Base-by-base conservation (phyloP, 306 rosid genomes). In the Vachellia collinsii region DNA sequence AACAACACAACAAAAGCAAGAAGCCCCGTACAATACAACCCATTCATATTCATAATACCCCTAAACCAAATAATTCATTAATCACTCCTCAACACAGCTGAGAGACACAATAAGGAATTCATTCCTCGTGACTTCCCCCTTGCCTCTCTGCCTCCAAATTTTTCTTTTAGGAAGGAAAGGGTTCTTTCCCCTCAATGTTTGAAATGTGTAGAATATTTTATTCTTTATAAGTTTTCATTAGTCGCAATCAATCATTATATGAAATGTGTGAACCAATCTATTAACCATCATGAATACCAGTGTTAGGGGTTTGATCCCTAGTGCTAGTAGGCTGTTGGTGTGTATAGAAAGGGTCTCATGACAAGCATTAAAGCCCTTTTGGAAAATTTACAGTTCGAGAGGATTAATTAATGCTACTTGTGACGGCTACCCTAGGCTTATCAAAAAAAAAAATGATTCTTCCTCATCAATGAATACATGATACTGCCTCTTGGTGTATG, bases 41-140 rank as follows among this genome's bases (percentile, higher is more conserved):
- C 5, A 29, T 29, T 29, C 34, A 29, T 11, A 43, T 43, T 43
- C 47, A 13, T 17, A 66, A 19, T 68, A 68, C 50, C n/a, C 50
- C 34, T 4, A 9, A 39, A n/a, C 23, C 6, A 19, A 68, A 68
- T 68, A 39, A 68, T 23, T 41, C 16, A 17, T 54, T 13, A 29
- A 29, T 63, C 25, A 54, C 7, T 19, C n/a, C 70, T 80, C 38
- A 19, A 74, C 69, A 39, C 38, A 72, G 72, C 78, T 59, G 71
- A 62, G 79, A 23, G 36, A 4, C 63, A 76, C 34, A 83, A 81
- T 81, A 83, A 85, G 88, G 87, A 82, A 80, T 83, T 86, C 72
- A 68, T 68, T 68, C 72, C 51, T 68, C 29, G 41, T 41, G 72
- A 68, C 17, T 41, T 68, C 72, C 51, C 3, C 10, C 72, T 68